Base-by-base conservation (phyloP, 306 rosid genomes). In the Quercus suber region DNA sequence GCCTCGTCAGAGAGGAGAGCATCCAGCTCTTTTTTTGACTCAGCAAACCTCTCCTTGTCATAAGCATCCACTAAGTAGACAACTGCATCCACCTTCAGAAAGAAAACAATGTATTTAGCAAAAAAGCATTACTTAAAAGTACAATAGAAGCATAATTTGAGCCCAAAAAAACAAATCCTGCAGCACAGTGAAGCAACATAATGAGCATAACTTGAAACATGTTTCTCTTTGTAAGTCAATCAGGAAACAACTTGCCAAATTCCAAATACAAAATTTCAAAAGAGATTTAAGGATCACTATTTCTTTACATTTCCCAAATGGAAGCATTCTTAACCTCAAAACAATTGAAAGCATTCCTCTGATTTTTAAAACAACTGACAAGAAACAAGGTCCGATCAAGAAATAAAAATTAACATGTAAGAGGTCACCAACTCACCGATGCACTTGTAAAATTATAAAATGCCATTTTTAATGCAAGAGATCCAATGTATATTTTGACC, bases 1-100 rank as follows among this genome's bases (percentile, higher is more conserved):
- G 92, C 81, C 79, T 92, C 97, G n/a, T 90, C 97, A 0, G 92
- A 90, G 59, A 93, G 93, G 59, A 93, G 95, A 51, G 93, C 97
- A 68, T 93, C 95, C 71, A 93, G 77, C 91, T 93, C 97, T 20
- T 89, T 91, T 51, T 91, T 93, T 0, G 95, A 91, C 87, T 92
- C 95, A 0, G 90, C 88, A 83, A 93, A 93, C 80, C 93, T 89
- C 84, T 92, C 97, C 86, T 93, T 91, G 87, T 92, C 97, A 64
- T 76, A 82, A 9, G 98, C 92, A 69, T 92, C 97, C 45, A 90
- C 97, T 76, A 92, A 83, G 84, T 92, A 91, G 74, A 90, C 90
- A 35, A 94, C 97, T 2, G 98, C 97, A 88, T 89, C 98, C 82
- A 89, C 97, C 98, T 93, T 86, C 61, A 79, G 45, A 63, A 82